Evolutionary conservation across 805 yeast species (phyloP).

Genomic region (Candida ovalis): DNA sequence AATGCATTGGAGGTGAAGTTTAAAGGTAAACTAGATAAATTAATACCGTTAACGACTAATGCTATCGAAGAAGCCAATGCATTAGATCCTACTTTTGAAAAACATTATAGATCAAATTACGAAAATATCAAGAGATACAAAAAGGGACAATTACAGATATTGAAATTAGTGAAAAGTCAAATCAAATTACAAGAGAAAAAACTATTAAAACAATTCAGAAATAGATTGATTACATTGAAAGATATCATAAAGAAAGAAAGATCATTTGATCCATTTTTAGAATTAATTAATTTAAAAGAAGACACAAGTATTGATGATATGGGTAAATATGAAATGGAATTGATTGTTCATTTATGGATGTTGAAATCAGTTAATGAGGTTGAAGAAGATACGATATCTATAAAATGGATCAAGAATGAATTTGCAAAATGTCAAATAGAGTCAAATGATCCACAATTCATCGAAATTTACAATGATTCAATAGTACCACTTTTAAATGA

Average conservation of each 20-base stretch:
- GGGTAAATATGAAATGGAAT: constrained; percentile 17
- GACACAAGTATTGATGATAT: constrained; percentile 5
- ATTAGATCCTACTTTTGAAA: constrained; percentile 2
- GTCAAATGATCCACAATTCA: background rate
- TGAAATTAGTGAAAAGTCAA: constrained; percentile 33
- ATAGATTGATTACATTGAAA: constrained; percentile 21
- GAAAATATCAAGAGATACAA: constrained; percentile 34
- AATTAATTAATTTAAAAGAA: constrained; percentile 5
- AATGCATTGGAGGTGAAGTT: constrained; percentile 50
- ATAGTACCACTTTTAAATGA: constrained; percentile 1
- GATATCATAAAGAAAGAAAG: constrained; percentile 21
- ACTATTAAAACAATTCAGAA: constrained; percentile 32
- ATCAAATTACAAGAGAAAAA: constrained; percentile 42
- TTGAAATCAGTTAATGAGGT: constrained; percentile 11
- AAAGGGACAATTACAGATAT: constrained; percentile 38
- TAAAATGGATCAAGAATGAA: constrained; percentile 16
- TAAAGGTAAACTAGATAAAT: constrained; percentile 17
- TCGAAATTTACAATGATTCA: constrained; percentile 2
- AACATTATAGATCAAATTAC: constrained; percentile 8
- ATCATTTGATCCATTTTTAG: constrained; percentile 9
- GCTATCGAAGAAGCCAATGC: background rate
- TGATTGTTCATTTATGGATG: constrained; percentile 23
- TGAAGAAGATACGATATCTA: background rate
- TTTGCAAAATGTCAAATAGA: constrained; percentile 3
- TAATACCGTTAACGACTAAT: constrained; percentile 6